Base-by-base conservation (phyloP, 768 basidiomycete species). In the Suillus variegatus region DNA sequence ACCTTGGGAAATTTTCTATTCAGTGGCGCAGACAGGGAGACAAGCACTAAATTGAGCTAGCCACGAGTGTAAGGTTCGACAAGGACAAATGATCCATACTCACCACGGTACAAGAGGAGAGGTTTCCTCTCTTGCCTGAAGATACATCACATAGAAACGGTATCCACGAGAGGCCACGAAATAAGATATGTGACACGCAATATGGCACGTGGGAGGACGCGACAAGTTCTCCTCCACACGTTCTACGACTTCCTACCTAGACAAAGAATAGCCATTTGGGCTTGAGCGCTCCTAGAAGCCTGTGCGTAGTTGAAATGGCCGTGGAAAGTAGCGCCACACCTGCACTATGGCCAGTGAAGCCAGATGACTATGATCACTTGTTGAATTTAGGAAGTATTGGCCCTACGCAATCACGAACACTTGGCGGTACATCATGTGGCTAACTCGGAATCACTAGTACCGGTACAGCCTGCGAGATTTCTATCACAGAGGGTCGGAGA, bases 11-110 rank as follows among this genome's bases (percentile, higher is more conserved):
- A 71, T 61, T 20, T n/a, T 2, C 28, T 49, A 60, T 52, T 64
- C 65, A 63, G 72, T 71, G 69, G 69, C 64, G 14, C 66, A 60
- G 20, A 38, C 22, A 2, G 12, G 47, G 40, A 36, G 62, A 36
- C 52, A 25, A n/a, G 46, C 25, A 52, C 44, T 52, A 47, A 35
- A 49, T 55, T 28, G 56, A 43, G 40, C 55, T 46, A 51, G 61
- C 41, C 32, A 55, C 35, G 6, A 4, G 22, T 25, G 20, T 67
- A 60, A 67, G 64, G 47, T 67, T 67, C 28, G 60, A 10, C 61
- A 60, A 76, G 67, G 66, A 61, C 71, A 66, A 72, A 70, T 70
- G 54, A n/a, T 62, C 52, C 22, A 51, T 61, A 72, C 66, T 70
- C 69, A 69, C 68, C 65, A 70, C 6, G 36, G 22, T 10, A 56